Evolutionary conservation across 2,329 filamentous ascomycete species (phyloP).

Genomic region (Zopfia rhizophila): DNA sequence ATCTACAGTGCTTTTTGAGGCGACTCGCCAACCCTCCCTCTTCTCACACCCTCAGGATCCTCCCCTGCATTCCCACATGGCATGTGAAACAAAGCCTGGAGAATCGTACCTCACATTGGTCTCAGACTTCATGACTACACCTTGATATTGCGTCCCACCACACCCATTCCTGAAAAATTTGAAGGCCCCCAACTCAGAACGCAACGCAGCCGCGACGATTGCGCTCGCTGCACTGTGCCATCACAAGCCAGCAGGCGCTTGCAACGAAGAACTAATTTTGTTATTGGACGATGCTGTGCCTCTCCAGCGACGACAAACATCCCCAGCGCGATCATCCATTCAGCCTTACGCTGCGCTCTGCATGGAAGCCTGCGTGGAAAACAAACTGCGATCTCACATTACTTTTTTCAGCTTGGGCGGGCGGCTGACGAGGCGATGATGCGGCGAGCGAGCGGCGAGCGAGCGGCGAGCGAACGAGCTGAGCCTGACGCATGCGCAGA

Average conservation of each 20-base stretch:
- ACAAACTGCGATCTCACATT: conserved; percentile 22
- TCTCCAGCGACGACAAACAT: conserved; percentile 8
- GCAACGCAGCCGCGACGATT: conserved; percentile 13
- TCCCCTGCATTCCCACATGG: conserved; percentile 40
- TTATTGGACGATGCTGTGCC: conserved; percentile 25
- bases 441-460: conserved; percentile 3
- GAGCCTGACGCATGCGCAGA: conserved; percentile 14
- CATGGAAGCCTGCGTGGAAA: conserved; percentile 29
- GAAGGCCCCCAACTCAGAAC: neutral
- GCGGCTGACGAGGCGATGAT: conserved; percentile 21
- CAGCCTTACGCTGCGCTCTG: conserved; percentile 27
- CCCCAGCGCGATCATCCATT: neutral
- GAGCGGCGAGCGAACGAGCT: conserved; percentile 7
- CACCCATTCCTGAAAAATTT: conserved; percentile 12
- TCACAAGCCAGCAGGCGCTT: conserved; percentile 25
- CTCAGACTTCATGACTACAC: conserved; percentile 18
- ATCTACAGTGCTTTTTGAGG: conserved; percentile 19
- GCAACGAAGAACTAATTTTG: conserved; percentile 9
- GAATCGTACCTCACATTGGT: conserved; percentile 30
- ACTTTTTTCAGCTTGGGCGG: conserved; percentile 16
- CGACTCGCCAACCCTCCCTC: conserved; percentile 12
- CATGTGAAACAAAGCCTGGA: conserved; percentile 35
- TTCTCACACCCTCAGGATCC: conserved; percentile 10
- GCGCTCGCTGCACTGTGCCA: conserved; percentile 19
- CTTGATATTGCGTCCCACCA: conserved; percentile 20